Conservation (phyloP, 345 rosid genomes). For the Brassica rapa region DNA sequence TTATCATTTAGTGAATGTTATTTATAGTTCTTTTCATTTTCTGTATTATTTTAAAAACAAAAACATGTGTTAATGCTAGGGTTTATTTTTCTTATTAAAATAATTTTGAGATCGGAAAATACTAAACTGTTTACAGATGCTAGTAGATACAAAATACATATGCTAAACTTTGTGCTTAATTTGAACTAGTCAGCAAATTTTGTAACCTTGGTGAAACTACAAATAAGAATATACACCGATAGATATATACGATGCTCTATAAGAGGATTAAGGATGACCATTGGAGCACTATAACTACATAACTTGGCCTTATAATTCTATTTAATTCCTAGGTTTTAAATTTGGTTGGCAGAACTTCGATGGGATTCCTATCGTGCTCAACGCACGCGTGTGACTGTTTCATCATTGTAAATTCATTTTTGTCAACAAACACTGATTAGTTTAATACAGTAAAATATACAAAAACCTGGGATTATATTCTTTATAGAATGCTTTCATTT, state of each 20-base stretch:
- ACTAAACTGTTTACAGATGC: neutral
- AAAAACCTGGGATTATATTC: neutral
- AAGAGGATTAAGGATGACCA: neutral
- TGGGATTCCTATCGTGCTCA: slow-evolving; percentile 24
- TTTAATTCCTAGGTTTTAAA: neutral
- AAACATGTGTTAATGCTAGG: too few relatives aligned
- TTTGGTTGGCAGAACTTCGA: slow-evolving; percentile 25
- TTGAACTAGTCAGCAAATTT: neutral
- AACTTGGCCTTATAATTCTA: neutral
- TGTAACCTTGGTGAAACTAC: neutral
- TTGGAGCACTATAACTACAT: neutral
- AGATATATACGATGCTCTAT: neutral
- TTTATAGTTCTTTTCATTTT: too few relatives aligned
- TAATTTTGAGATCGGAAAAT: neutral
- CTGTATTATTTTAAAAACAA: too few relatives aligned
- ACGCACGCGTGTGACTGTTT: slow-evolving; percentile 39
- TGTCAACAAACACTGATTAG: slow-evolving; percentile 24
- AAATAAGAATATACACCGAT: neutral
- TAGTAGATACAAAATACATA: neutral
- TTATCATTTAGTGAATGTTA: too few relatives aligned
- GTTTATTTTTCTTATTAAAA: too few relatives aligned
- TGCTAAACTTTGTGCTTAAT: neutral
- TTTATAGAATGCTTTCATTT: slow-evolving; percentile 3
- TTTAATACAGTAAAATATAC: slow-evolving; percentile 8
- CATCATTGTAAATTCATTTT: slow-evolving; percentile 24